Evolutionary conservation across 2,329 filamentous ascomycete genomes (phyloP).

Genomic region (Diaporthe humulicola): DNA sequence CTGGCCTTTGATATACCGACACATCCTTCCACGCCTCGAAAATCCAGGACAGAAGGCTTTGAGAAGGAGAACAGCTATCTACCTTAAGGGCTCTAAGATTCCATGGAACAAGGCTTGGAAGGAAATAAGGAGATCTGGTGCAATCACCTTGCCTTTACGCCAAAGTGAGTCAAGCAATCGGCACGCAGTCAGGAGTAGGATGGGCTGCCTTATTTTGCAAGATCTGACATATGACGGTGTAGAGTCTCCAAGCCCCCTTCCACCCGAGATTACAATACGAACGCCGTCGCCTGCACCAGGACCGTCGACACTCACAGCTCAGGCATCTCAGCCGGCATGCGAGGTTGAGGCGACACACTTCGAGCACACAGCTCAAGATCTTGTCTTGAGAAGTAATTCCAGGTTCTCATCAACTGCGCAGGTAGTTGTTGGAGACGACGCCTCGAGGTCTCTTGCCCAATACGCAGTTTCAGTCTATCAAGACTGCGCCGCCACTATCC

Average conservation of each 20-base stretch:
- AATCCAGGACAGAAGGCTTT: not conserved
- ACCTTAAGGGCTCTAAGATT: not conserved
- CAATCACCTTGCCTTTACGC: not conserved
- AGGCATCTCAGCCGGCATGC: not conserved
- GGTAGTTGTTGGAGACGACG: not conserved
- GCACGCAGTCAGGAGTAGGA: too few relatives aligned
- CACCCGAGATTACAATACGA: not conserved
- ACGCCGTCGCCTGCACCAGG: not conserved
- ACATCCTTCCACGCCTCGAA: not conserved
- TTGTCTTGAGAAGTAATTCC: not conserved
- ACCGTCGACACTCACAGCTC: too few relatives aligned
- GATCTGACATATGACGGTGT: not conserved
- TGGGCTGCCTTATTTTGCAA: too few relatives aligned
- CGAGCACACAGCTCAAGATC: too few relatives aligned
- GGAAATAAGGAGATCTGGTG: not conserved
- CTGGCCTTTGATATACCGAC: not conserved
- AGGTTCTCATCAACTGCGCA: not conserved
- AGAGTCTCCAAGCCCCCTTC: not conserved
- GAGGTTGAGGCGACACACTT: not conserved
- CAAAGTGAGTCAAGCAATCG: not conserved
- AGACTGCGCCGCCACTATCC: not conserved
- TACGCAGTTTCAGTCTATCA: not conserved
- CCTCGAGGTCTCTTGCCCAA: too few relatives aligned
- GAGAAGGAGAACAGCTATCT: not conserved
- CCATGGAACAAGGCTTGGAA: not conserved